Conservation (phyloP, 1,284 basidiomycete genomes). For the Papiliotrema nemorosa region DNA sequence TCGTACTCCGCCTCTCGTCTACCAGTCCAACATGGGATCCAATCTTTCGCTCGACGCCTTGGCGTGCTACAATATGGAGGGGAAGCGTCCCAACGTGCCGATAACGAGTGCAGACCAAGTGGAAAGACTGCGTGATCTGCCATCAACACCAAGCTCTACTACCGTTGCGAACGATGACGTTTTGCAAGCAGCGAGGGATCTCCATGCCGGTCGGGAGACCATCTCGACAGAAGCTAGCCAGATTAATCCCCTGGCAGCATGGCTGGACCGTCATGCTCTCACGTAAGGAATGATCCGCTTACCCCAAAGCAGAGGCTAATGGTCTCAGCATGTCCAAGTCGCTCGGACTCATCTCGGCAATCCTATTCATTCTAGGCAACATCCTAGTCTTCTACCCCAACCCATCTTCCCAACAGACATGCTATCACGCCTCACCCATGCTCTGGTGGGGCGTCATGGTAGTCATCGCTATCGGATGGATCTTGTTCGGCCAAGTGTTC, state of each 20-base stretch:
- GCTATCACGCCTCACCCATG: constrained; percentile 29
- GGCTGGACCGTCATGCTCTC: not conserved
- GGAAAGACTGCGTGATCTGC: not conserved
- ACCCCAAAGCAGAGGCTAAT: not conserved
- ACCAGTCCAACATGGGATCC: not conserved
- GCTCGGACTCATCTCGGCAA: constrained; percentile 10
- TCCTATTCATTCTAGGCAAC: constrained; percentile 27
- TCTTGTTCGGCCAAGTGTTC: constrained; percentile 23
- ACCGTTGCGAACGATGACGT: not conserved
- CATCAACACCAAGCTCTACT: not conserved
- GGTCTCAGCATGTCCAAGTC: constrained; percentile 4
- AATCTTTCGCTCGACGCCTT: constrained; percentile 1
- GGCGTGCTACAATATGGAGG: not conserved
- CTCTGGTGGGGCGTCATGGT: constrained; percentile 41
- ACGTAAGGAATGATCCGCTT: not conserved
- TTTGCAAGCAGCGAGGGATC: constrained; percentile 1
- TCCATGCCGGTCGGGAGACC: not conserved
- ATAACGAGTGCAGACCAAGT: not conserved
- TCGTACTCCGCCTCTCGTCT: not conserved
- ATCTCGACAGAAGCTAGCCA: not conserved
- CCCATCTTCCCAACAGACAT: constrained; percentile 13
- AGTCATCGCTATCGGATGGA: constrained; percentile 32
- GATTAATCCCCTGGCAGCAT: not conserved
- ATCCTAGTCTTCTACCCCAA: constrained; percentile 26
- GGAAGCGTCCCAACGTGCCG: not conserved